Conservation (phyloP, 768 basidiomycete genomes). For the Pleurotus citrinopileatus region DNA sequence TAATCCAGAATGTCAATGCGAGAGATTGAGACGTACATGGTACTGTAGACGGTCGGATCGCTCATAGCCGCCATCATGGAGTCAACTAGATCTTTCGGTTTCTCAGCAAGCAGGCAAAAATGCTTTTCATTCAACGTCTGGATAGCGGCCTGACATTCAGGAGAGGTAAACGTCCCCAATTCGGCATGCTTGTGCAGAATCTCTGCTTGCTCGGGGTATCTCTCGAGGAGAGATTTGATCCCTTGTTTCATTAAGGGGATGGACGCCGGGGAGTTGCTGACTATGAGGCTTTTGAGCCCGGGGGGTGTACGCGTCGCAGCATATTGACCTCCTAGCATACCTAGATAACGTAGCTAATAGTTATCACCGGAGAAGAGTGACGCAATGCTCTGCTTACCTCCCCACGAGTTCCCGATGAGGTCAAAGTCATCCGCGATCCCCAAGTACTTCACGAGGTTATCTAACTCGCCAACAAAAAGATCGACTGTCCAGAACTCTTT, state of each 20-base stretch:
- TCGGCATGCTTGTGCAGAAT: background rate
- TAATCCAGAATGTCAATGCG: too few species aligned
- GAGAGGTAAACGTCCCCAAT: constrained; percentile 2
- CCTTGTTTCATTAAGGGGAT: background rate
- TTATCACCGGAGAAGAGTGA: background rate
- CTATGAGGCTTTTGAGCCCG: constrained; percentile 43
- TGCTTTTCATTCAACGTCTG: constrained; percentile 29
- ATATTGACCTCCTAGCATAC: constrained; percentile 43
- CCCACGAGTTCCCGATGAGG: constrained; percentile 50
- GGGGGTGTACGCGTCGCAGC: constrained; percentile 34
- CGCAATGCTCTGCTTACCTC: constrained; percentile 15
- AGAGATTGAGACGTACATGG: constrained; percentile 35
- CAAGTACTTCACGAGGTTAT: constrained; percentile 42
- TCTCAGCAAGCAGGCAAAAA: constrained; percentile 28
- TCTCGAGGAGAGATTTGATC: background rate
- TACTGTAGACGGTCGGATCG: constrained; percentile 29
- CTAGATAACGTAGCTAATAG: constrained; percentile 16
- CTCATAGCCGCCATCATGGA: constrained; percentile 22
- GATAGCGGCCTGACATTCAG: constrained; percentile 30
- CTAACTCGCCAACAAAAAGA: constrained; percentile 51
- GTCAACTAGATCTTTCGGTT: constrained; percentile 27
- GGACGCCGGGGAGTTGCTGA: constrained; percentile 42
- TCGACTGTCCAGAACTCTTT: constrained; percentile 50
- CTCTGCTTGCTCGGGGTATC: background rate
- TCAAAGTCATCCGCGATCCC: constrained; percentile 41